Evolutionary conservation across 2,329 filamentous ascomycete species (phyloP), one percentile per base, ranked within the genome.

Genomic region (Colletotrichum abscissum): DNA sequence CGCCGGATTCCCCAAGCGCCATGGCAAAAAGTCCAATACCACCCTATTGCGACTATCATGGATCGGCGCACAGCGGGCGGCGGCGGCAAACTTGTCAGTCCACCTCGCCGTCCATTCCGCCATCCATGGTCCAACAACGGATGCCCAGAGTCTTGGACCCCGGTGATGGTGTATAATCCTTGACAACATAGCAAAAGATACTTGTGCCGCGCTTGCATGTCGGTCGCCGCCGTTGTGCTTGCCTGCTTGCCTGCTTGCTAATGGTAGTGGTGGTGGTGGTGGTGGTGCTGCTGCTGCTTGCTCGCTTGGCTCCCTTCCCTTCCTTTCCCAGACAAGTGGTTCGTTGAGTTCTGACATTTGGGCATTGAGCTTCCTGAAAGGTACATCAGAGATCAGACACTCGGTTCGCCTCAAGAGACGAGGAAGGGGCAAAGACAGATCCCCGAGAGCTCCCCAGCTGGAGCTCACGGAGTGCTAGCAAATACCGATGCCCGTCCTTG

Each of bases 401-500:
- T 54, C 49, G 59, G 46, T 69, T 64, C 66, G 66, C 42, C 46
- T 69, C 54, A 30, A 65, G 42, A 49, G 56, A 57, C 59, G 65
- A 62, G 33, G 26, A 62, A n/a, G 46, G 28, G 12, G 28, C 42
- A 52, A 52, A 54, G 46, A 38, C 56, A 62, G 19, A 49, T 67
- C 60, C 71, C 70, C 67, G 67, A 71, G 67, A 60, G 28, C 60
- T 33, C 30, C 33, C 24, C 63, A 16, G 1, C 49, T 60, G 33
- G 55, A 71, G 60, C 60, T 60, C 55, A 65, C 71, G 71, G 71
- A 66, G 28, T 60, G 35, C 60, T 71, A n/a, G 67, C 55, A 70
- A 52, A 70, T 42, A 54, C 71, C 71, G 71, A 73, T 14, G 71
- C 71, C 71, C 67, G 71, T 71, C 46, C 56, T 66, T 65, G 71